Evolutionary conservation across 495 filamentous ascomycete genomes (phyloP), one percentile per base, ranked within the genome.

Genomic region (Penicillium cataractarum): DNA sequence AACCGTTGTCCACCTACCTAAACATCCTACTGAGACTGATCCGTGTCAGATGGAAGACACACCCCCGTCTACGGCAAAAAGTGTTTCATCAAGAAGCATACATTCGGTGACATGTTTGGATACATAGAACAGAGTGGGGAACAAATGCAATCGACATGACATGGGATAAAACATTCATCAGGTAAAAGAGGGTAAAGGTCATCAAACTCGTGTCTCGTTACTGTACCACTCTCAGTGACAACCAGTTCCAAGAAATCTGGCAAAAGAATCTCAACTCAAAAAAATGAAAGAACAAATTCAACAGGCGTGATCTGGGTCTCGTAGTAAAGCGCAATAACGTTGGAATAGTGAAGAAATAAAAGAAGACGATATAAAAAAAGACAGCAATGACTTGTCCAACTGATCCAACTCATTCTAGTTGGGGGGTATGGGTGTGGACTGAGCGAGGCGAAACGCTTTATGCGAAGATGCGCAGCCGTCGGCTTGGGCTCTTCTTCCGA

Each of bases 401-500:
- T 32, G 27, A 35, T 37, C 51, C 51, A 37, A 37, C 51, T 24
- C 12, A 37, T 54, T 32, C 32, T n/a, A 10, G 49, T 33, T 40
- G 63, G 32, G n/a, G 50, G 29, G 29, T 59, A 44, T 48, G 50
- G n/a, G 26, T 21, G 32, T 44, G 39, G 37, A 60, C 39, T 33
- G 32, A 12, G 22, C 55, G 54, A 51, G 17, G 13, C 31, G 42
- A n/a, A 31, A 19, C 46, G 17, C 31, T 49, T 62, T 62, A 80
- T n/a, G 69, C 71, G 26, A 78, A 74, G 44, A 80, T 65, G 61
- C 71, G 75, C 9, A 75, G 56, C 31, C 69, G 65, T 7, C 69
- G 68, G 40, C 62, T 70, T 24, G 78, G 74, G 65, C 71, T 77
- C 81, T 89, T 90, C 74, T 87, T 88, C 67, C 88, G 84, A 39